Conservation (phyloP, 768 basidiomycete species). For the Boletus rex-veris region DNA sequence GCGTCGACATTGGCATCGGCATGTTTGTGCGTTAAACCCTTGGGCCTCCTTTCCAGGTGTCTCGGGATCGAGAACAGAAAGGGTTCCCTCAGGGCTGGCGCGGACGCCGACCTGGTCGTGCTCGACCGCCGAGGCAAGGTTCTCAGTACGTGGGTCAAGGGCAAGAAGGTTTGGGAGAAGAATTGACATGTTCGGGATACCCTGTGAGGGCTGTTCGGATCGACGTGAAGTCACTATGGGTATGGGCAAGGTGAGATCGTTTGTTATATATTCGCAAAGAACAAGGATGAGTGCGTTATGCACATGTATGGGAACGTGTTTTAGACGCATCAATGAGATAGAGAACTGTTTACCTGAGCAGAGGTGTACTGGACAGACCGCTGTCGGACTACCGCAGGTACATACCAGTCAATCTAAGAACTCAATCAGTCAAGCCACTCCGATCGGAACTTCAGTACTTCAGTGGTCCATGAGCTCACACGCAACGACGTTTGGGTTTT, state of each 20-base stretch:
- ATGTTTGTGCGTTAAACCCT: background rate
- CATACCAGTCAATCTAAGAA: no score
- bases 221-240: background rate
- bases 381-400: no score
- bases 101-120: slow-evolving; percentile 81
- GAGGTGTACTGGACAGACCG: no score
- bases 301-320: background rate
- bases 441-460: no score
- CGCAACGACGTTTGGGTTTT: no score
- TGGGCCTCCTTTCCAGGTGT: slow-evolving; percentile 43
- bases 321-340: background rate
- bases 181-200: slow-evolving; percentile 11
- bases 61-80: slow-evolving; percentile 77
- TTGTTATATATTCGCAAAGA: background rate
- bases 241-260: background rate
- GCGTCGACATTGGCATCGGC: slow-evolving; percentile 16
- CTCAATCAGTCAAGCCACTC: no score
- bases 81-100: slow-evolving; percentile 78
- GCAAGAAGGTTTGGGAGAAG: slow-evolving; percentile 65
- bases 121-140: slow-evolving; percentile 66
- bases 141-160: slow-evolving; percentile 72
- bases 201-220: background rate
- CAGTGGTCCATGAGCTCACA: no score
- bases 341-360: no score
- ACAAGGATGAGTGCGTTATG: background rate